Conservation (phyloP, 768 basidiomycete genomes). For the Serendipita sp. region DNA sequence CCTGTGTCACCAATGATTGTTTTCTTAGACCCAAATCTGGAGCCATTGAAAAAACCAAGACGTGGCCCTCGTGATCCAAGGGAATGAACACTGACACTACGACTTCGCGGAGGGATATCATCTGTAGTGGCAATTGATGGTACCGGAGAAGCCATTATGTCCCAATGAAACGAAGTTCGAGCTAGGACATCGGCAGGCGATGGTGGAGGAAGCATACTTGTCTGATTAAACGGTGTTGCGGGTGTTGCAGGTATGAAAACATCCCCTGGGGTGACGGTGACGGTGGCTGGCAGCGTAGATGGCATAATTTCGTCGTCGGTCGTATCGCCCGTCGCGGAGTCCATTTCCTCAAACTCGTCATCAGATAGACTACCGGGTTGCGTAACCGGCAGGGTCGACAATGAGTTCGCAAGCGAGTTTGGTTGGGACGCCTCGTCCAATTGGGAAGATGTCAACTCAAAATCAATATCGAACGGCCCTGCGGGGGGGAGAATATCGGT, state of each 20-base stretch:
- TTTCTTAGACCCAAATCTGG: neutral
- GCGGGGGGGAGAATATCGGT: constrained; percentile 2
- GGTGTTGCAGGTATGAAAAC: neutral
- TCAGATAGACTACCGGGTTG: neutral
- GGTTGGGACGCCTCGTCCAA: neutral
- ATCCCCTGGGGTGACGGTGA: neutral
- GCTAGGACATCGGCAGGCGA: constrained; percentile 1
- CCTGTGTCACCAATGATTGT: constrained; percentile 1
- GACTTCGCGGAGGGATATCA: neutral
- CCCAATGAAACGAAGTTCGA: neutral
- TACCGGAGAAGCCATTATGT: neutral
- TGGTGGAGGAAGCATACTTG: neutral
- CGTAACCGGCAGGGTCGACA: constrained; percentile 5
- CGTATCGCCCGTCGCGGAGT: neutral
- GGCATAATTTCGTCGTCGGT: constrained; percentile 4
- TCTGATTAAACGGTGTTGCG: too few species aligned
- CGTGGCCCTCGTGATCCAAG: neutral
- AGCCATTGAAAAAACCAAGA: neutral
- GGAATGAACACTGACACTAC: neutral
- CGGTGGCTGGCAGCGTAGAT: neutral
- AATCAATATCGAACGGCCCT: constrained; percentile 1
- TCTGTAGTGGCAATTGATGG: neutral
- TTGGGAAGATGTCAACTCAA: neutral
- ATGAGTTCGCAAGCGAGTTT: neutral
- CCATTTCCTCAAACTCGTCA: neutral